Conservation (phyloP, 495 filamentous ascomycete genomes). For the Terfezia claveryi region DNA sequence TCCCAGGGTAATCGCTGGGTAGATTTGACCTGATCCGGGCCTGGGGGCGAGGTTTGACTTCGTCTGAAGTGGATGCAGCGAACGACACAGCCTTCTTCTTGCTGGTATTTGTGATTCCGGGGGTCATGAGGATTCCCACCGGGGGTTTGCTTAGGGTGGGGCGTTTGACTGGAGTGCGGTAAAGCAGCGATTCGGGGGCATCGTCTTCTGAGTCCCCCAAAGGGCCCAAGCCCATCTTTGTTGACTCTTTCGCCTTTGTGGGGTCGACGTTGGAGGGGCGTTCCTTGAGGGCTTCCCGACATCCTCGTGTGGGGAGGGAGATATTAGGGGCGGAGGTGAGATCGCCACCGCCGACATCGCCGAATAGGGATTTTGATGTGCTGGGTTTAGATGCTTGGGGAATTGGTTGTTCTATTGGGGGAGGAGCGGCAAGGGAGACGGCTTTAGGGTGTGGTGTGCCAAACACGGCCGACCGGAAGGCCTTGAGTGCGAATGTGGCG, state of each 20-base stretch:
- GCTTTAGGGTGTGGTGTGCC: slow-evolving; percentile 44
- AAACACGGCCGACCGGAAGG: slow-evolving; percentile 76
- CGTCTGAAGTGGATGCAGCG: slow-evolving; percentile 18
- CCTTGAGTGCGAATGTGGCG: slow-evolving; percentile 79
- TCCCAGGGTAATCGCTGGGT: slow-evolving; percentile 33
- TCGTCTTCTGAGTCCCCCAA: not conserved
- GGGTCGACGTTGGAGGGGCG: slow-evolving; percentile 7
- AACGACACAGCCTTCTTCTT: slow-evolving; percentile 79
- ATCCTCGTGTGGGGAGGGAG: slow-evolving; percentile 14
- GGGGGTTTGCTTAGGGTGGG: slow-evolving; percentile 33
- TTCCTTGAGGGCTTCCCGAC: slow-evolving; percentile 8
- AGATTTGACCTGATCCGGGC: slow-evolving; percentile 26
- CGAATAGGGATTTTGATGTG: not conserved
- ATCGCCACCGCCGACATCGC: not conserved
- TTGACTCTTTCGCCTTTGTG: slow-evolving; percentile 4
- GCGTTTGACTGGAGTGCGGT: slow-evolving; percentile 14
- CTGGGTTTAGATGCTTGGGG: slow-evolving; percentile 4
- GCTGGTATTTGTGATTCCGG: slow-evolving; percentile 53
- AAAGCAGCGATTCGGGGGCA: slow-evolving; percentile 1
- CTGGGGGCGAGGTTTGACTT: slow-evolving; percentile 15
- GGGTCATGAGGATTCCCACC: slow-evolving; percentile 73
- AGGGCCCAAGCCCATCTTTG: slow-evolving; percentile 10
- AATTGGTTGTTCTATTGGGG: slow-evolving; percentile 3
- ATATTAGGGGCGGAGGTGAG: slow-evolving; percentile 9
- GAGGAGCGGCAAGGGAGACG: slow-evolving; percentile 12